phyloP scores from a whole-genome alignment of 371 early-diverging fungal genomes.

The Mortierella sp. region DNA sequence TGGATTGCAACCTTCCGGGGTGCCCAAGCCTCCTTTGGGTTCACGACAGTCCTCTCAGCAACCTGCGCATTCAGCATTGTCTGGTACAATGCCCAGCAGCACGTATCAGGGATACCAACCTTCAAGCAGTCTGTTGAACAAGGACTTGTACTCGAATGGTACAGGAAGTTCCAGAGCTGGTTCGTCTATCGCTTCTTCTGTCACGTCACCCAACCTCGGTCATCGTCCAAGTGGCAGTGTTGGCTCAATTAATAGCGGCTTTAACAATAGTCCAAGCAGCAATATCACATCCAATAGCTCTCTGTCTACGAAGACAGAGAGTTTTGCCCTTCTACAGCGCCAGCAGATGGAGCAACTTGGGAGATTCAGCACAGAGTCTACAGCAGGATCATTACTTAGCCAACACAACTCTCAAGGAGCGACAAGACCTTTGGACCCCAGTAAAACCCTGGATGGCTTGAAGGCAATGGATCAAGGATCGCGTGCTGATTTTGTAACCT shows the following conservation, averaged over 20 bases:
- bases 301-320: slow-evolving; percentile 9
- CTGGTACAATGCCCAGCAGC: not conserved
- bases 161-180: slow-evolving; percentile 13
- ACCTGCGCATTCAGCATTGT: slow-evolving; percentile 11
- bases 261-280: slow-evolving; percentile 8
- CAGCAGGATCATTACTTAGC: not conserved
- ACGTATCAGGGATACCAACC: not conserved
- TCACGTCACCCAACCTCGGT: not conserved
- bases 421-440: slow-evolving; percentile 33
- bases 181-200: not conserved
- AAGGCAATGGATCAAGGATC: not conserved
- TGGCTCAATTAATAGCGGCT: not conserved
- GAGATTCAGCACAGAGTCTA: slow-evolving; percentile 19
- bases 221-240: not conserved
- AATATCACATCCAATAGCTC: not conserved
- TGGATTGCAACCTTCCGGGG: slow-evolving; percentile 17
- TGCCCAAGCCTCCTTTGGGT: slow-evolving; percentile 23
- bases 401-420: slow-evolving; percentile 32
- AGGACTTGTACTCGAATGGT: slow-evolving; percentile 3
- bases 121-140: not conserved
- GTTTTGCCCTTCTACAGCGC: slow-evolving; percentile 32
- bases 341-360: slow-evolving; percentile 46
- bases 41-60: slow-evolving; percentile 12
- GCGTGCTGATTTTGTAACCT: too few relatives aligned
- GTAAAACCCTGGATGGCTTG: slow-evolving; percentile 42